Evolutionary conservation across 345 rosid species (phyloP).

Genomic region (Salix arbutifolia): DNA sequence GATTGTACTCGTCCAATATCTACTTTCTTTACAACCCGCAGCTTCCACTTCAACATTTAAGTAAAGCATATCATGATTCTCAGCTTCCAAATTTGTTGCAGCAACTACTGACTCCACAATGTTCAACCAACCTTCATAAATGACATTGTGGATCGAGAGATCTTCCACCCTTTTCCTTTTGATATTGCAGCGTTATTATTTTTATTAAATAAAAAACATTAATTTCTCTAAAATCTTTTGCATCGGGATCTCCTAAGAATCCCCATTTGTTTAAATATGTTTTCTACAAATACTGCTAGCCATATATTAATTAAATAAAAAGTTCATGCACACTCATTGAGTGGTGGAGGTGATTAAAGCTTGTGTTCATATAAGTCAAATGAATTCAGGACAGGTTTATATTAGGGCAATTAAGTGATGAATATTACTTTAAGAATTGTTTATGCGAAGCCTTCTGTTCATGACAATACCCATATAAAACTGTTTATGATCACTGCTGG

Average conservation of each 20-base stretch:
- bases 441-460: too few relatives aligned
- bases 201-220: not conserved
- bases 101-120: not conserved
- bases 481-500: too few relatives aligned
- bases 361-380: not conserved
- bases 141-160: not conserved
- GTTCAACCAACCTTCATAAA: not conserved
- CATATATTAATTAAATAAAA: not conserved
- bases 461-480: too few relatives aligned
- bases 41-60: not conserved
- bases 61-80: not conserved
- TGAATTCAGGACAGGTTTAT: too few relatives aligned
- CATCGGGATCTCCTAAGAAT: too few relatives aligned
- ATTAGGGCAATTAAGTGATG: too few relatives aligned
- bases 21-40: too few relatives aligned
- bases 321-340: too few relatives aligned
- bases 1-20: not conserved
- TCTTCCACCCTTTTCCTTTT: not conserved
- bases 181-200: not conserved
- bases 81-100: not conserved
- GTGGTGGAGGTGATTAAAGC: not conserved
- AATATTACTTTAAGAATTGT: too few relatives aligned
- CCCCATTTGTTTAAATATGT: too few relatives aligned
- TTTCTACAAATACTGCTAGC: too few relatives aligned
- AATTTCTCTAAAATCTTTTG: too few relatives aligned